Base-by-base conservation (phyloP, 192 early-diverging fungal genomes). In the Funneliformis geosporum region DNA sequence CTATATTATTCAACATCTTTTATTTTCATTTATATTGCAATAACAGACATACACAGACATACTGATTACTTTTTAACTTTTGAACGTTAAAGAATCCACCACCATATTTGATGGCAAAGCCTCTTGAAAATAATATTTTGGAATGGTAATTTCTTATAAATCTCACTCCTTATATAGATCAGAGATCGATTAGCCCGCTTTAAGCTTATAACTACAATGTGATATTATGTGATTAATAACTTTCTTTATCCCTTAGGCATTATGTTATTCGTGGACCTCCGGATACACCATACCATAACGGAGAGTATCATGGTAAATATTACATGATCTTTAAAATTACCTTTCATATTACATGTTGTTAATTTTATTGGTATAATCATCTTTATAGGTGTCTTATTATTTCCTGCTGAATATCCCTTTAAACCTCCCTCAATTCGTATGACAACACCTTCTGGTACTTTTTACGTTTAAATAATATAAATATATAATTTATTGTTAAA, bases 261-360 rank as follows among this genome's bases (percentile, higher is more conserved):
- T 99, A 98, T 84, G 92, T 99, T 38, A 91, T 99, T 62, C 92
- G 92, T 61, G 98, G 98, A 43, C 98, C 98, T 71, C 94, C 95
- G n/a, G 96, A 96, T 66, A 96, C 96, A 9, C 94, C 95, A 25
- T 99, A 97, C 75, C 88, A 90, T 67, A 94, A 91, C 76, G 98
- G 98, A 66, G 93, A 97, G 86, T 99, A 97, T 85, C 94, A 96
- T 81, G 98, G 97, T 79, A 94, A 89, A 80, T 64, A 44, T 60
- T 4, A 16, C 4, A 27, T 47, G 33, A 69, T 23, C 43, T 5
- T 18, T 55, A 38, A 9, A 59, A 28, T 39, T 74, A 27, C 10
- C n/a, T 68, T n/a, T 21, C 42, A 11, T 9, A 21, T 10, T 8
- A 72, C 8, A 44, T 1, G 7, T 75, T 27, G 8, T 11, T 68